Evolutionary conservation across 2,329 filamentous ascomycete species (phyloP).

Genomic region (Aspergillus ibericus): DNA sequence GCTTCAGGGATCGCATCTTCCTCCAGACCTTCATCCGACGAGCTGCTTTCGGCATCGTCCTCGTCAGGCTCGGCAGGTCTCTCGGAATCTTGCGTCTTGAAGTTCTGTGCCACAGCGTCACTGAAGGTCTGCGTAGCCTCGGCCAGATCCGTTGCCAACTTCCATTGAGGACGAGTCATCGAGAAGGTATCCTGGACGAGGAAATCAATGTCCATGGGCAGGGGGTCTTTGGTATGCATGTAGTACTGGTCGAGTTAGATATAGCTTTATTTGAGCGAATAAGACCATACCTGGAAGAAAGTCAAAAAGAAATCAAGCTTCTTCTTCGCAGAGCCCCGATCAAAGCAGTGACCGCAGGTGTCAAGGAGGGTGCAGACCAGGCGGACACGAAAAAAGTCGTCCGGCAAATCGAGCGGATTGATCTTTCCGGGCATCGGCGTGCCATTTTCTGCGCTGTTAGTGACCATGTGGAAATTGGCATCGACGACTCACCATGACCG

Average conservation of each 20-base stretch:
- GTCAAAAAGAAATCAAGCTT: conserved; percentile 97
- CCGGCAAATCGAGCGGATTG: conserved; percentile 79
- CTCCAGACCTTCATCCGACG: conserved; percentile 73
- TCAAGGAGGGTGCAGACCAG: conserved; percentile 86
- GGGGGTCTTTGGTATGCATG: conserved; percentile 79
- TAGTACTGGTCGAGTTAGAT: conserved; percentile 67
- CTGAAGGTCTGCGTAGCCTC: conserved; percentile 83
- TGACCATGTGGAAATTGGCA: neutral
- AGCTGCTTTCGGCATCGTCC: conserved; percentile 67
- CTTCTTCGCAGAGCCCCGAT: conserved; percentile 88
- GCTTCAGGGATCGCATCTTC: conserved; percentile 59
- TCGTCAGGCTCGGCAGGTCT: conserved; percentile 72
- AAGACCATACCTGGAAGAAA: conserved; percentile 73
- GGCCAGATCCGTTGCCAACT: conserved; percentile 73
- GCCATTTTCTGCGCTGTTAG: conserved; percentile 59
- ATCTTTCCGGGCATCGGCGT: conserved; percentile 75
- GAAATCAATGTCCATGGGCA: conserved; percentile 98
- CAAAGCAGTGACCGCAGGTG: conserved; percentile 95
- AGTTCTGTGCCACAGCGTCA: conserved; percentile 85
- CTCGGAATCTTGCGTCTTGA: conserved; percentile 73
- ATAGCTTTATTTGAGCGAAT: neutral
- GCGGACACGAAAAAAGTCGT: conserved; percentile 95
- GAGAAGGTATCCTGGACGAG: conserved; percentile 90
- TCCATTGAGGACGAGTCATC: conserved; percentile 87
- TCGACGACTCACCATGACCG: conserved; percentile 65